Base-by-base conservation (phyloP, 23 red algal genomes). In the Gracilariopsis chorda region DNA sequence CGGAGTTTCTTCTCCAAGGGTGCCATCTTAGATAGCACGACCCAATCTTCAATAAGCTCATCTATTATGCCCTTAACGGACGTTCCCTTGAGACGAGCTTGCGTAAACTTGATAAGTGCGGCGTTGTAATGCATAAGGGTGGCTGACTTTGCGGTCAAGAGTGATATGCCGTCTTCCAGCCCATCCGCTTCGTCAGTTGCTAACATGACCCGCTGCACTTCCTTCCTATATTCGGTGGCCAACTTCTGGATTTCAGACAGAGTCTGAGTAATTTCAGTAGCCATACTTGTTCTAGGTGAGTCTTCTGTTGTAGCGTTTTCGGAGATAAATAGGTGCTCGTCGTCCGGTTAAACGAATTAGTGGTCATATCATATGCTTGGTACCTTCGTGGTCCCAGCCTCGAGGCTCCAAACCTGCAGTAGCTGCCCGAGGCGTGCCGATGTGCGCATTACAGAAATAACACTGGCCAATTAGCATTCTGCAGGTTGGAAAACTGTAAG, bases 71-170 rank as follows among this genome's bases (percentile, higher is more conserved):
- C 23, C 36, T 64, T 19, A 8, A 90, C 60, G 30, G 53, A 32
- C 33, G 65, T 49, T 41, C 86, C 86, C 17, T 27, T 40, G 19
- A 78, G 45, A 25, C 72, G 70, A 2, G 72, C 28, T 3, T 33
- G 51, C n/a, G 55, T 32, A 34, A 69, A 69, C 33, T 71, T 42
- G n/a, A 72, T 57, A 6, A 90, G 34, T 7, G 16, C 47, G 3
- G 46, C 36, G 21, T 78, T 90, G 73, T 90, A 90, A 24, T 71
- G 86, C 52, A 90, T 58, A 5, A 90, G 86, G 21, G 86, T 80
- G 8, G 71, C 72, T 23, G 71, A 64, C 41, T 90, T 90, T 2
- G 48, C 86, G 39, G 59, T 51, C 3, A 90, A 72, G 53, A 90
- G 86, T 47, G 72, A 78, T 17, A 90, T 49, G 32, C 86, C 86